Percentiles rank a stretch among this genome's conserved stretches.
phyloP scores from a whole-genome alignment of 345 rosid species.

The Melaleuca alternifolia region DNA sequence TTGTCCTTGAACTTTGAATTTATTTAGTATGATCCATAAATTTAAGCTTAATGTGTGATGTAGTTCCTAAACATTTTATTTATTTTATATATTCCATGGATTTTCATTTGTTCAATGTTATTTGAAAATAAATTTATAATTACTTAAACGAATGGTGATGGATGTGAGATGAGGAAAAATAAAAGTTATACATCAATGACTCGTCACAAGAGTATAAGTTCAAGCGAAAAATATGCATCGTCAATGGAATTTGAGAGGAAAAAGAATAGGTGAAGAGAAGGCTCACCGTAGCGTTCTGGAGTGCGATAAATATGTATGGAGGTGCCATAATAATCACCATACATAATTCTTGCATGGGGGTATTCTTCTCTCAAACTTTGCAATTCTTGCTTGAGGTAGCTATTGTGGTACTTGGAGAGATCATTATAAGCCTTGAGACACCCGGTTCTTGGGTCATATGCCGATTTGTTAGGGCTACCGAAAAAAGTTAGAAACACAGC shows the following conservation, averaged over 20 bases:
- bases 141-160: background rate
- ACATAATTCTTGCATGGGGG: constrained; percentile 38
- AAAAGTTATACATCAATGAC: too few species aligned
- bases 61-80: too few species aligned
- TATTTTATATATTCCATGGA: too few species aligned
- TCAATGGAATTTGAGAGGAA: too few species aligned
- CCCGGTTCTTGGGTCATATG: constrained; percentile 38
- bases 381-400: constrained; percentile 26
- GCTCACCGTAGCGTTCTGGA: constrained; percentile 35
- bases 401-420: constrained; percentile 35
- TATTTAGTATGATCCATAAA: too few species aligned
- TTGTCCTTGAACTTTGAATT: too few species aligned
- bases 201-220: too few species aligned
- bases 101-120: too few species aligned
- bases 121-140: too few species aligned
- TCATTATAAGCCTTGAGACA: constrained; percentile 37
- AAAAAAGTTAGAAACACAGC: constrained; percentile 39
- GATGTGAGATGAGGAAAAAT: too few species aligned
- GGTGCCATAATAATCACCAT: constrained; percentile 46
- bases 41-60: too few species aligned
- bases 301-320: constrained; percentile 25
- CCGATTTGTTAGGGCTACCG: constrained; percentile 10
- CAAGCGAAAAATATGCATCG: too few species aligned
- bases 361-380: constrained; percentile 21
- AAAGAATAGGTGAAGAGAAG: background rate